Base-by-base conservation (phyloP, 1,139 yeast species). In the Blastobotrys petasosporus region DNA sequence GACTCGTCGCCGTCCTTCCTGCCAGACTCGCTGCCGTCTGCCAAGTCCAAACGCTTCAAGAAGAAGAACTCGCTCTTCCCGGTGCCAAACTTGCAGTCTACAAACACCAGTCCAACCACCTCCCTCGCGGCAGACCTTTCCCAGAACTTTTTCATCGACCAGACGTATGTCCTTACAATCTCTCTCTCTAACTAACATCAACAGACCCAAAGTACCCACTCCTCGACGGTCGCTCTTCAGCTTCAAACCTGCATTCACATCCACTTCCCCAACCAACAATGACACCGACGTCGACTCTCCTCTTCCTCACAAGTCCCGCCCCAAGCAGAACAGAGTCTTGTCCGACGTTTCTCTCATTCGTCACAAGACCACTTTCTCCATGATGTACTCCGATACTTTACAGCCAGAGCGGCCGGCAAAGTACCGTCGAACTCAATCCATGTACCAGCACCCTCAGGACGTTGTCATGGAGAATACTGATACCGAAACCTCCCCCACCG, bases 381-480 rank as follows among this genome's bases (percentile, higher is more conserved):
- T n/a, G n/a, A 28, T 12, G 25, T 20, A 15, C 30, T 28, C 32
- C 33, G 11, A 15, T n/a, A 51, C 12, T 52, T 45, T 56, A 32
- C 50, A 54, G 17, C 33, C 51, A 48, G 40, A 46, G 50, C 42
- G 49, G 28, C 49, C 46, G 4, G 13, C 54, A 44, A 73, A 74
- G 54, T 74, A 75, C 47, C 68, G 87, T 46, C 70, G 87, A 49
- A 79, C 82, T 23, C 86, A 80, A 55, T 78, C 85, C 36, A 78
- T 82, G 83, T 79, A 74, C 58, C 81, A 78, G 47, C 62, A 65
- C 37, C 67, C 73, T 1, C 63, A 64, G 45, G 72, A 69, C 44
- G 56, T 69, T 29, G 53, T 69, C 32, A 57, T 56, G 32, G 62
- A 63, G 39, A 45, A 47, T 37, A 39, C 49, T 34, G 32, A 42